Percentiles rank a stretch among this genome's conserved stretches.
These are phyloP conservation scores for Lactifluus piperatus DNA, from an alignment of 768 basidiomycete genomes.

Conservation along the genomic window DNA sequence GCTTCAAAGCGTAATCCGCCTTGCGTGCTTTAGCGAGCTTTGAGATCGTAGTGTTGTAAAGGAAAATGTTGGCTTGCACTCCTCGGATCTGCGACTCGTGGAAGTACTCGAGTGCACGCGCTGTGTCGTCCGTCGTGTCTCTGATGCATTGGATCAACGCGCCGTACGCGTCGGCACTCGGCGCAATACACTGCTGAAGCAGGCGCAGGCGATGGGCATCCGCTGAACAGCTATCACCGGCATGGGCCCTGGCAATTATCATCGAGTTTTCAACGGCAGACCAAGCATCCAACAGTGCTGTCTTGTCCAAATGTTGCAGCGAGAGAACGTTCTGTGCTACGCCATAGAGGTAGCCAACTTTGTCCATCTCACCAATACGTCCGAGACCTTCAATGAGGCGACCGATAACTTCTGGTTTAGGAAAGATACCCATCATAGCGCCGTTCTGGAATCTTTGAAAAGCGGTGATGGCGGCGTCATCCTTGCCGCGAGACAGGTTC, in stretches of 20 bases:
- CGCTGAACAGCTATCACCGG: slow-evolving; percentile 70
- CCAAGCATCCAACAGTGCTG: slow-evolving; percentile 55
- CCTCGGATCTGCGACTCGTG: slow-evolving; percentile 62
- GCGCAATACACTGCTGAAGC: slow-evolving; percentile 64
- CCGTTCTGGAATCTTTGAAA: slow-evolving; percentile 43
- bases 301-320: slow-evolving; percentile 35
- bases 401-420: slow-evolving; percentile 44
- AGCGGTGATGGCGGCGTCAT: slow-evolving; percentile 31
- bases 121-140: slow-evolving; percentile 93
- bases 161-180: slow-evolving; percentile 86
- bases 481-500: slow-evolving; percentile 9
- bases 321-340: slow-evolving; percentile 55
- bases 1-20: slow-evolving; percentile 76
- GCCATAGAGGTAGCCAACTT: slow-evolving; percentile 58
- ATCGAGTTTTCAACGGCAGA: slow-evolving; percentile 77
- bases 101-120: slow-evolving; percentile 78
- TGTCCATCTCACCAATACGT: slow-evolving; percentile 47
- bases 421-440: slow-evolving; percentile 37
- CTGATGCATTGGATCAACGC: slow-evolving; percentile 79
- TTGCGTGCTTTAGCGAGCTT: slow-evolving; percentile 93
- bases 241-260: slow-evolving; percentile 79
- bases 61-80: slow-evolving; percentile 72
- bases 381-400: slow-evolving; percentile 63
- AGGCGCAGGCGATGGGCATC: slow-evolving; percentile 75
- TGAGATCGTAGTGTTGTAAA: slow-evolving; percentile 97